These are phyloP conservation scores for Lactifluus volemus DNA, from an alignment of 768 basidiomycete genomes.

Conservation along the genomic window DNA sequence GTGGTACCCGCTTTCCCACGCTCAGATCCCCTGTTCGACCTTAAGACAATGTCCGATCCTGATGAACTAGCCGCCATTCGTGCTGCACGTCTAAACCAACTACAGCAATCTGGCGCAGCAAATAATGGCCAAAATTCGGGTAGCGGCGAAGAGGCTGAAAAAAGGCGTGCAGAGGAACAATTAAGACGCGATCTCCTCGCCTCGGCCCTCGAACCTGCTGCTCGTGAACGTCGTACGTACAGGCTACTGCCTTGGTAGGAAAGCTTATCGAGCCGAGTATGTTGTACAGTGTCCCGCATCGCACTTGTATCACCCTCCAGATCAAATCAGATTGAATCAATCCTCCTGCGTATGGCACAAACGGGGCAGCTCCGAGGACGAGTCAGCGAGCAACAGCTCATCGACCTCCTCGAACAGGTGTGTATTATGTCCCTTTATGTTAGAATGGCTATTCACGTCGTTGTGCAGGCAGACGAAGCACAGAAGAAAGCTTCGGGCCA, in stretches of 20 bases:
- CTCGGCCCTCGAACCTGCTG: conserved; percentile 18
- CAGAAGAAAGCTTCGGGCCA: conserved; percentile 29
- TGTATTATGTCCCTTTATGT: conserved; percentile 13
- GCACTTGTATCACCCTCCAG: conserved; percentile 77
- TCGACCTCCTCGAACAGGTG: conserved; percentile 82
- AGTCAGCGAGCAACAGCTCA: conserved; percentile 74
- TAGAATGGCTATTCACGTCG: not conserved
- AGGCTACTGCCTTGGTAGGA: not conserved
- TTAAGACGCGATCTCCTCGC: conserved; percentile 54
- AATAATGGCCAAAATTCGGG: conserved; percentile 31
- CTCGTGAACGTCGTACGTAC: conserved; percentile 18
- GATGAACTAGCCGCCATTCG: conserved; percentile 39
- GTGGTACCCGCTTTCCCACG: conserved; percentile 3
- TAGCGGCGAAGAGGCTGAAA: conserved; percentile 40
- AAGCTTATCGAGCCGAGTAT: not conserved
- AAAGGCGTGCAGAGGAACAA: conserved; percentile 51
- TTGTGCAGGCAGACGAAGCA: conserved; percentile 37
- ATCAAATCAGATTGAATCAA: conserved; percentile 69
- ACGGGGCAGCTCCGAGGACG: conserved; percentile 69
- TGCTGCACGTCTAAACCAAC: conserved; percentile 35
- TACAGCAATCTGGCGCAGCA: conserved; percentile 25
- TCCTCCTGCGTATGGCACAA: conserved; percentile 77
- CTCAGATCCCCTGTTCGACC: not conserved
- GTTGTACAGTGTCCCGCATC: conserved; percentile 67
- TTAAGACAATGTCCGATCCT: conserved; percentile 24